A percentile compares a stretch with the other conserved stretches of the same genome.
Conservation (phyloP, 345 rosid species). For the Combretum micranthum region DNA sequence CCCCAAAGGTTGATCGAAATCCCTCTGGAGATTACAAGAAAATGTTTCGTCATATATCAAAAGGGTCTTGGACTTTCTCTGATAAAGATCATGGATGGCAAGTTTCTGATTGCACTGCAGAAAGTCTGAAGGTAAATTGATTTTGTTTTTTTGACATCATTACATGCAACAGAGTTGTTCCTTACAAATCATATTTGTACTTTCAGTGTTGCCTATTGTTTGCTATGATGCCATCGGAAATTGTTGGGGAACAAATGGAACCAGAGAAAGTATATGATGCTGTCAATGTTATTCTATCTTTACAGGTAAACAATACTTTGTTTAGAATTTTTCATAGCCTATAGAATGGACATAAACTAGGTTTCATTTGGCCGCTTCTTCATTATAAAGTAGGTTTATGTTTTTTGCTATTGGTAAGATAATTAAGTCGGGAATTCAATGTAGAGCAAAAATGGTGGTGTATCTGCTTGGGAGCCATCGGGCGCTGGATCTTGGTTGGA, state of each 20-base stretch:
- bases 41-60: slow-evolving; percentile 47
- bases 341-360: neutral
- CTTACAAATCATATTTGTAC: neutral
- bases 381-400: neutral
- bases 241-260: slow-evolving; percentile 55
- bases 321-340: neutral
- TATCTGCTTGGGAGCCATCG: slow-evolving; percentile 61
- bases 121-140: slow-evolving; percentile 40
- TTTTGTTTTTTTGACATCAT: neutral
- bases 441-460: slow-evolving; percentile 55
- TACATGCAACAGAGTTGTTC: neutral
- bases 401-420: neutral
- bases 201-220: slow-evolving; percentile 56
- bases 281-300: slow-evolving; percentile 49
- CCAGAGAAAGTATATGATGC: slow-evolving; percentile 43
- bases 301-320: slow-evolving; percentile 30
- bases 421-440: neutral
- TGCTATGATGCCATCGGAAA: slow-evolving; percentile 62
- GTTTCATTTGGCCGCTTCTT: neutral
- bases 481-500: slow-evolving; percentile 46
- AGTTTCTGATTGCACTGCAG: slow-evolving; percentile 63
- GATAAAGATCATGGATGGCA: slow-evolving; percentile 73
- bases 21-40: slow-evolving; percentile 47
- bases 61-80: slow-evolving; percentile 65
- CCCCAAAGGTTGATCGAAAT: slow-evolving; percentile 31